phyloP scores from a whole-genome alignment of 139 green algal species.

The Volvox reticuliferus region DNA sequence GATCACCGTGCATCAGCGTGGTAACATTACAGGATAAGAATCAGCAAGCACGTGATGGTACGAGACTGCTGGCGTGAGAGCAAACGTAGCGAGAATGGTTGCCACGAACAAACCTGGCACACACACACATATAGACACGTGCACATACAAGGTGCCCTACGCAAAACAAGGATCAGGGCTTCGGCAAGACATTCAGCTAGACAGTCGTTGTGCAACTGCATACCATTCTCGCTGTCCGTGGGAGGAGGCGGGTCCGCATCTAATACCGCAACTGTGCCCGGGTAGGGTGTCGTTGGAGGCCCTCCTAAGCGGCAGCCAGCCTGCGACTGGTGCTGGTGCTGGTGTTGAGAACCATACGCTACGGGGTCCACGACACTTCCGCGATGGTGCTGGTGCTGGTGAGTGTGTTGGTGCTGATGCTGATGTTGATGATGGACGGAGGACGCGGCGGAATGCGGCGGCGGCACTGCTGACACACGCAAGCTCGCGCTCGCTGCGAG shows the following conservation, averaged over 20 bases:
- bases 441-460: background rate
- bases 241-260: constrained; percentile 34
- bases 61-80: too few species aligned
- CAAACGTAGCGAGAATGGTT: too few species aligned
- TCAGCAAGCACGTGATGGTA: too few species aligned
- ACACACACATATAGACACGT: too few species aligned
- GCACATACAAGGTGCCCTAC: too few species aligned
- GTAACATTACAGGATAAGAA: too few species aligned
- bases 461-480: background rate
- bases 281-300: background rate
- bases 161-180: too few species aligned
- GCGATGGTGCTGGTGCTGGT: background rate
- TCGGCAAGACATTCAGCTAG: too few species aligned
- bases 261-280: constrained; percentile 27
- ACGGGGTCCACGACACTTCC: background rate
- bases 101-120: too few species aligned
- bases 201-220: too few species aligned
- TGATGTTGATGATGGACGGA: background rate
- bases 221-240: background rate
- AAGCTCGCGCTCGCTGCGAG: constrained; percentile 5
- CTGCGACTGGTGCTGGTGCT: background rate
- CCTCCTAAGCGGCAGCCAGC: background rate
- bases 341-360: background rate
- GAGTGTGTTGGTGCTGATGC: background rate
- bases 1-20: too few species aligned